Percentiles rank a stretch among this genome's conserved stretches.
Conservation (phyloP, 176 grass and related monocot genomes). For the Elymus sibiricus region DNA sequence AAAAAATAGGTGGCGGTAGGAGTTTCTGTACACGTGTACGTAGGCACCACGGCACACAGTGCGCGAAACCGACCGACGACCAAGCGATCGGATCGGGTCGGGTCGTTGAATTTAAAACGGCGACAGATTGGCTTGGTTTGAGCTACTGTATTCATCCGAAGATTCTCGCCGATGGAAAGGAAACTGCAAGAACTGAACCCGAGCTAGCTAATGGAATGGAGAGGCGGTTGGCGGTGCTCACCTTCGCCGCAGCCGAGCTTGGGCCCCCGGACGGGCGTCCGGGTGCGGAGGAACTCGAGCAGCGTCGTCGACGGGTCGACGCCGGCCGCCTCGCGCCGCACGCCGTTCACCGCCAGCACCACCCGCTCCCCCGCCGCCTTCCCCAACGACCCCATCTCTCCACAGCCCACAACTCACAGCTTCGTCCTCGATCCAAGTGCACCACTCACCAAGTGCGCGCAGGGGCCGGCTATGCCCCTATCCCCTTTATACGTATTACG, state of each 20-base stretch:
- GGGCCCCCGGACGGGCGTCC: constrained; percentile 44
- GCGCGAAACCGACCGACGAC: no score
- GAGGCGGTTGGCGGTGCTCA: neutral
- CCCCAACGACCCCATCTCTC: neutral
- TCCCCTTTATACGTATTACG: neutral
- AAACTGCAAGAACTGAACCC: neutral
- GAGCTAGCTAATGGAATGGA: neutral
- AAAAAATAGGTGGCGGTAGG: no score
- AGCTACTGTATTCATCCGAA: neutral
- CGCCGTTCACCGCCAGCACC: constrained; percentile 65
- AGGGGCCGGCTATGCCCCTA: neutral
- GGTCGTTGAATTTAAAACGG: no score
- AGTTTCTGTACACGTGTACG: no score
- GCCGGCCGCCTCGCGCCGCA: constrained; percentile 47
- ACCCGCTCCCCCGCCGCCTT: neutral
- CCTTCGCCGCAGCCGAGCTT: constrained; percentile 91
- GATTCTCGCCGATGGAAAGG: neutral
- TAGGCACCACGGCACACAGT: no score
- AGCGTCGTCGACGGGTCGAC: constrained; percentile 59
- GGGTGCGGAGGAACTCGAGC: constrained; percentile 68
- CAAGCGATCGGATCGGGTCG: no score
- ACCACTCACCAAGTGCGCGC: no score
- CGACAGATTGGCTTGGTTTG: no score
- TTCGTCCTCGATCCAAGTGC: no score
- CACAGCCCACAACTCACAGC: neutral